Percentiles rank a stretch among this genome's conserved stretches.
Evolutionary conservation across 2,329 filamentous ascomycete genomes (phyloP).

Genomic region (Hypocrella siamensis): DNA sequence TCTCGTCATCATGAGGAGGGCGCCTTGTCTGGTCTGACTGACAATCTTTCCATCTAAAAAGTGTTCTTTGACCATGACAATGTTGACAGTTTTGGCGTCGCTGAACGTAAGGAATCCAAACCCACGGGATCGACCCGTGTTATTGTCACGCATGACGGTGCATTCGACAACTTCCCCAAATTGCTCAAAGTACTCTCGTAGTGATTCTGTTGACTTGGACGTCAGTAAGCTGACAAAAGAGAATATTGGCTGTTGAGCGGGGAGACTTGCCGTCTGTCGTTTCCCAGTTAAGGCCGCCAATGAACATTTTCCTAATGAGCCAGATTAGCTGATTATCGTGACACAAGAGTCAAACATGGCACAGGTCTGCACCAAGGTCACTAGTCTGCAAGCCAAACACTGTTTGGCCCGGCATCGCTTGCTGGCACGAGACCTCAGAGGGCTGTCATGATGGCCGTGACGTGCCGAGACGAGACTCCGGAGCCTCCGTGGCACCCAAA

Average conservation of each 20-base stretch:
- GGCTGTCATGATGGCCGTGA: no score
- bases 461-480: no score
- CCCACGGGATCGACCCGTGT: slow-evolving; percentile 81
- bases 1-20: neutral
- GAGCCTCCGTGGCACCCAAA: no score
- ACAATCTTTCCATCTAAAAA: slow-evolving; percentile 97
- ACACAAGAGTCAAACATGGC: slow-evolving; percentile 2
- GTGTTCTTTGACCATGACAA: slow-evolving; percentile 99
- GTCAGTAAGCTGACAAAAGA: neutral
- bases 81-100: slow-evolving; percentile 94
- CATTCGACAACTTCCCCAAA: slow-evolving; percentile 96
- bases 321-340: neutral
- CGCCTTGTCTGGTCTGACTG: no score
- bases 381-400: no score
- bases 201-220: slow-evolving; percentile 61
- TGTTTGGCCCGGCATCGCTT: no score
- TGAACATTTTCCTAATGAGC: slow-evolving; percentile 90
- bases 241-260: slow-evolving; percentile 3
- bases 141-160: slow-evolving; percentile 97
- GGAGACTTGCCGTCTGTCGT: slow-evolving; percentile 82
- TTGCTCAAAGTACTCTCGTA: slow-evolving; percentile 93
- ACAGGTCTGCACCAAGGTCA: neutral
- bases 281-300: slow-evolving; percentile 97
- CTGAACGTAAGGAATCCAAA: slow-evolving; percentile 98
- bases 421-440: no score